Evolutionary conservation across 1,284 basidiomycete genomes (phyloP).

Genomic region (Sporisorium sorghi): DNA sequence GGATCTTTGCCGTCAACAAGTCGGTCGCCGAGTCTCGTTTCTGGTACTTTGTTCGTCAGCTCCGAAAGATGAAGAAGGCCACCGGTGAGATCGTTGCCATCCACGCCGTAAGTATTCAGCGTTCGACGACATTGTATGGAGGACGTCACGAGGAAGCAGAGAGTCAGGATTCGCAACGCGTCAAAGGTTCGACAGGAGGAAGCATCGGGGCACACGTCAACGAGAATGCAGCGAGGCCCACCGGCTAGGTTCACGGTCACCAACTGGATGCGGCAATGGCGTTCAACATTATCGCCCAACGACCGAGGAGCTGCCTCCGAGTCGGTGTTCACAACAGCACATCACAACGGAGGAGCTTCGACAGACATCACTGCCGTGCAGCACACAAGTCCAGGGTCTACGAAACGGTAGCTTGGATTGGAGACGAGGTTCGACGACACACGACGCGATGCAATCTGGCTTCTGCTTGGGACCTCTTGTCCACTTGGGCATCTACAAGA

Average conservation of each 20-base stretch:
- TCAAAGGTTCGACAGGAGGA: no score
- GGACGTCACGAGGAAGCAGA: background rate
- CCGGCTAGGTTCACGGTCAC: no score
- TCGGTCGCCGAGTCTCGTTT: conserved; percentile 98
- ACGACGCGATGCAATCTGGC: conserved; percentile 3
- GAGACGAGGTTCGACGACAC: no score
- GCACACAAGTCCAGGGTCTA: background rate
- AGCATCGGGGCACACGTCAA: no score
- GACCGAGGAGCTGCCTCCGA: no score
- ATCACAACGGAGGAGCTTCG: no score
- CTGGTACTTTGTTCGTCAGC: conserved; percentile 96
- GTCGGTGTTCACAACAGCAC: no score
- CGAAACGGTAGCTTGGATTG: background rate
- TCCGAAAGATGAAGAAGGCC: conserved; percentile 98
- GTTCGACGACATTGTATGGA: background rate
- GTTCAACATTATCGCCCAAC: no score
- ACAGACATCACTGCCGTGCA: background rate
- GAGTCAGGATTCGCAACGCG: background rate
- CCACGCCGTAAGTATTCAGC: conserved; percentile 80
- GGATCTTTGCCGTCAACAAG: conserved; percentile 98
- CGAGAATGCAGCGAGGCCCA: no score
- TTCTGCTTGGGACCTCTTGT: background rate
- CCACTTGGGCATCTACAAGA: background rate
- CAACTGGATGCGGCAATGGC: background rate
- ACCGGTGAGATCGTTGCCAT: conserved; percentile 98